Base-by-base conservation (phyloP, 2,329 filamentous ascomycete genomes). In the Neobulgaria alba region DNA sequence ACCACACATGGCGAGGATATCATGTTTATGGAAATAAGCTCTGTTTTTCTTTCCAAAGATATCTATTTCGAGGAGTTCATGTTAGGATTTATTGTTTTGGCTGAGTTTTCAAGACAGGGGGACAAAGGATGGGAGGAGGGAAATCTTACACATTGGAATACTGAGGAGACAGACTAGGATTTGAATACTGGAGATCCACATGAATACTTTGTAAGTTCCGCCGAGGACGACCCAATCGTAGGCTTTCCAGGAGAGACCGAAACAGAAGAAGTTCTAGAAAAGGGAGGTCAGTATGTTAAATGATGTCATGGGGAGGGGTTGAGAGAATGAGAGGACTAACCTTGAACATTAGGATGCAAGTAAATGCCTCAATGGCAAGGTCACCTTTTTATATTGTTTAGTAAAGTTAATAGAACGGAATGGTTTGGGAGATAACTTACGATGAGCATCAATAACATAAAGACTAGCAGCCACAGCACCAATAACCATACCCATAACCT, bases 401-500 rank as follows among this genome's bases (percentile, higher is more conserved):
- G 41, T 30, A 19, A 19, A 9, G 20, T 29, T 15, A 32, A 20
- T n/a, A n/a, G 19, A 21, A 36, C 35, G 52, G 49, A 45, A 38
- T 5, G n/a, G 30, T 23, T 18, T 26, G 33, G 7, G 33, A 4
- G 8, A 26, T 4, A 35, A 73, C 79, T 61, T 66, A 82, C 88
- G 81, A 63, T 95, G 90, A 0, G 89, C 89, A 64, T 95, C 90
- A 5, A 95, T 85, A 56, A 95, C 82, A 58, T 96, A 96, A 17
- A 95, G 66, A 46, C 79, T 84, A 2, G 85, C 81, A 4, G 85
- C 81, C 2, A 95, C 87, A 2, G 89, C 86, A 1, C 89, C 89
- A 57, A 94, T 79, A 0, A 95, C 87, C 86, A 95, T 95, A 2
- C 86, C 87, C 45, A 82, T 79, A 7, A 95, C 85, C 58, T 92